These are phyloP conservation scores for Incumbomyces lentus DNA, from an alignment of 2,329 filamentous ascomycete species.

Conservation along the genomic window DNA sequence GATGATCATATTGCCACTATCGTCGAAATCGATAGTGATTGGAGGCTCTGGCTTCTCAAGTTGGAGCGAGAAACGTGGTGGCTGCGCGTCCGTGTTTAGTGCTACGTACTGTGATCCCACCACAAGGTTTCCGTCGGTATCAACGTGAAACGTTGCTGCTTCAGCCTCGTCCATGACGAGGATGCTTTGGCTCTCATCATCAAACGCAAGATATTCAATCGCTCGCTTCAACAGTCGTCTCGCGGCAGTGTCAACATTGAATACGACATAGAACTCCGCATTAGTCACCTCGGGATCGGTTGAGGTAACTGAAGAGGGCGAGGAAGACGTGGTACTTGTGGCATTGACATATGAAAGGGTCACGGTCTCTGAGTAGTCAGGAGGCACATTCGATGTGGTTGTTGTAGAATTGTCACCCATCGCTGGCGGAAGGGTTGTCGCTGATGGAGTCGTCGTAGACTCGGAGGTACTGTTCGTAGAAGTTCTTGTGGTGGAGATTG, in stretches of 20 bases:
- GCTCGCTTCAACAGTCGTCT: slow-evolving; percentile 9
- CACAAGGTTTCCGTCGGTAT: slow-evolving; percentile 8
- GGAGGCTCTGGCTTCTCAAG: background rate
- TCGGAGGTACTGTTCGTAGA: slow-evolving; percentile 50
- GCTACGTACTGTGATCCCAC: slow-evolving; percentile 3
- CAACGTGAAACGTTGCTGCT: slow-evolving; percentile 12
- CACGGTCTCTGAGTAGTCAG: slow-evolving; percentile 3
- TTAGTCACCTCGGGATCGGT: slow-evolving; percentile 1
- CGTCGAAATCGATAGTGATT: background rate
- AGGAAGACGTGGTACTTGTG: background rate
- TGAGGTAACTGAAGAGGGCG: background rate
- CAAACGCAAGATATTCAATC: slow-evolving; percentile 12
- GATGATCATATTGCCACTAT: background rate
- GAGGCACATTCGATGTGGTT: background rate
- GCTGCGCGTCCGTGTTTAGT: background rate
- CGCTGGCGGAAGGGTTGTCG: background rate
- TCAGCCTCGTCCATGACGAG: slow-evolving; percentile 6
- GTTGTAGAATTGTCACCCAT: slow-evolving; percentile 1
- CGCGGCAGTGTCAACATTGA: background rate
- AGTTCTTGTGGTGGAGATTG: slow-evolving; percentile 22
- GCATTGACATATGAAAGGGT: background rate
- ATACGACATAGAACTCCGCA: slow-evolving; percentile 1
- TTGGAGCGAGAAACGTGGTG: background rate
- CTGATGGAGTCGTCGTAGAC: slow-evolving; percentile 27
- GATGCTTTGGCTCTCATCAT: slow-evolving; percentile 4